phyloP scores from a whole-genome alignment of 1,284 basidiomycete species.

The Pseudozyma sp. region DNA sequence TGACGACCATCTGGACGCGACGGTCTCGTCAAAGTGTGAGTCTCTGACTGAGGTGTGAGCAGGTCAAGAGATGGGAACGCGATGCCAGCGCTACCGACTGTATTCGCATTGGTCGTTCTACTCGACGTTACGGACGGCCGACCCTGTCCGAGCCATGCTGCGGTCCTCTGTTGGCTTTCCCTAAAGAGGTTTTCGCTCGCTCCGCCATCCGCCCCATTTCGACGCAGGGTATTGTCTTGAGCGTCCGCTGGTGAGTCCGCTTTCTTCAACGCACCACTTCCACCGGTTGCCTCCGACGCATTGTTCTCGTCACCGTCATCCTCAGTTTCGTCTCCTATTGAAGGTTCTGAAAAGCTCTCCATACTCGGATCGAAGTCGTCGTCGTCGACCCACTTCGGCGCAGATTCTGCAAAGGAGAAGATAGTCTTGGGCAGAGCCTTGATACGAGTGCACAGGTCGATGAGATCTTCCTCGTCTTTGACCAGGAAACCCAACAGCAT shows the following conservation, averaged over 20 bases:
- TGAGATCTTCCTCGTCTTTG: constrained; percentile 83
- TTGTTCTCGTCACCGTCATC: constrained; percentile 14
- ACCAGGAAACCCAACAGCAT: constrained; percentile 95
- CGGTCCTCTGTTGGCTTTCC: constrained; percentile 34
- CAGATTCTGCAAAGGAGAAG: constrained; percentile 75
- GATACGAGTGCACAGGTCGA: constrained; percentile 78
- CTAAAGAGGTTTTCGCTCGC: constrained; percentile 14
- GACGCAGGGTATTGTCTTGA: not conserved
- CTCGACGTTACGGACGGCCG: constrained; percentile 1
- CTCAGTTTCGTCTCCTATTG: constrained; percentile 30
- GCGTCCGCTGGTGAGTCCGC: not conserved
- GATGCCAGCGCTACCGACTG: constrained; percentile 14
- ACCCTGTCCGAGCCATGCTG: constrained; percentile 38
- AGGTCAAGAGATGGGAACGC: constrained; percentile 48
- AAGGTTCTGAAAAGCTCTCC: constrained; percentile 62
- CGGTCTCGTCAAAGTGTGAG: constrained; percentile 17
- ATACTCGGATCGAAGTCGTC: constrained; percentile 81
- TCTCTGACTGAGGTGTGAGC: constrained; percentile 19
- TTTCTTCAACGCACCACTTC: not conserved
- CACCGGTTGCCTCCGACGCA: not conserved
- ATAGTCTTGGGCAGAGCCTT: constrained; percentile 62
- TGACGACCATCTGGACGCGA: constrained; percentile 31
- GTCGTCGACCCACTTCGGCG: constrained; percentile 82
- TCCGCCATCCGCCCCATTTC: not conserved
- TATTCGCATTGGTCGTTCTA: constrained; percentile 3